Base-by-base conservation (phyloP, 306 rosid species). In the Fragaria nilgerrensis region DNA sequence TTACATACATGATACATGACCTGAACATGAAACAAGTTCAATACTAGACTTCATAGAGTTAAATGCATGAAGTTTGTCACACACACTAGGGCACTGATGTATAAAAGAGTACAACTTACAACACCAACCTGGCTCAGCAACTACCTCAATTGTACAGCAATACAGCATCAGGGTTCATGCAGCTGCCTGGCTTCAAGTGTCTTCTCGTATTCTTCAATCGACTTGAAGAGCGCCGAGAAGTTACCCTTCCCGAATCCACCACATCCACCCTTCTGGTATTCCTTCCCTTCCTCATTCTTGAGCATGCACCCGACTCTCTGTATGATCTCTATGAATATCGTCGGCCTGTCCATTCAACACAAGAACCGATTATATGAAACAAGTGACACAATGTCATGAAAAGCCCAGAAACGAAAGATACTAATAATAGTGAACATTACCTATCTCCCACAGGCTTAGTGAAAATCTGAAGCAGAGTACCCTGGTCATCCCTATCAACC, bases 161-260 rank as follows among this genome's bases (percentile, higher is more conserved):
- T 61, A n/a, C 39, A 52, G 44, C 13, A 27, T 6, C 9, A 5
- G 0, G 12, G 10, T 37, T 85, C 79, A 87, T 0, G 85, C 78
- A 74, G 77, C 75, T 8, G 79, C 80, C 76, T 89, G 75, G 82
- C 79, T 84, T 88, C 93, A 55, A 96, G 92, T 3, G 92, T 88
- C 89, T 88, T 96, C 82, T 96, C 98, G 65, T 91, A 96, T 17
- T 96, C 98, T 79, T 96, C 98, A 11, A 96, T 92, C 78, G 99
- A 92, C 75, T 92, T 96, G 92, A 96, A 92, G 56, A 92, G 98
- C 90, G 88, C 98, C 0, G 98, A 96, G 66, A 92, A 96, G 89
- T 96, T 96, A 2, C 99, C 99, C 82, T 96, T 96, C 29, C 99
- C 98, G 81, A 96, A 96, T 1, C 98, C 99, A 0, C 99, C 99